Percentiles rank a stretch among this genome's conserved stretches.
Evolutionary conservation across 306 rosid genomes (phyloP).

Genomic region (Dryas alaskensis): DNA sequence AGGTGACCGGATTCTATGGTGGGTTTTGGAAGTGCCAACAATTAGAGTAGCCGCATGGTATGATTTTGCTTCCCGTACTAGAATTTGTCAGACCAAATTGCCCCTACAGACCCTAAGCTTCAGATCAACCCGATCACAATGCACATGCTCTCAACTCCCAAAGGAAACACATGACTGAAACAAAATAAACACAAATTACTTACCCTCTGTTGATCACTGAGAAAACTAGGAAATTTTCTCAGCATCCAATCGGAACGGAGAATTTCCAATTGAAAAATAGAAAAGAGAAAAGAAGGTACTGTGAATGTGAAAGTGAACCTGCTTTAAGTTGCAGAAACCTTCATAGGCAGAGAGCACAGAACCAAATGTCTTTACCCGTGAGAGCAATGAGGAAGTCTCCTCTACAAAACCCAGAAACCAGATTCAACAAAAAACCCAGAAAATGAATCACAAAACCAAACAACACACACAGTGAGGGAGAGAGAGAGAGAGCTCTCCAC

Average conservation of each 20-base stretch:
- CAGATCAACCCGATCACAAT: slow-evolving; percentile 56
- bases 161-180: not conserved
- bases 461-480: not conserved
- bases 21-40: slow-evolving; percentile 71
- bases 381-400: slow-evolving; percentile 57
- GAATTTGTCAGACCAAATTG: slow-evolving; percentile 44
- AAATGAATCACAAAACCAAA: not conserved
- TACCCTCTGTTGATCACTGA: not conserved
- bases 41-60: slow-evolving; percentile 54
- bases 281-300: not conserved
- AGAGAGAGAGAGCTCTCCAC: not conserved
- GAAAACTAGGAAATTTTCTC: slow-evolving; percentile 12
- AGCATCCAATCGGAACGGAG: slow-evolving; percentile 16
- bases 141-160: not conserved
- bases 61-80: slow-evolving; percentile 56
- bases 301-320: slow-evolving; percentile 39
- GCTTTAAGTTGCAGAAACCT: slow-evolving; percentile 87
- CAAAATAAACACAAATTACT: not conserved
- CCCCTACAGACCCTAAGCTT: slow-evolving; percentile 79
- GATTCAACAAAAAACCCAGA: not conserved
- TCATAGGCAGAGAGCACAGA: slow-evolving; percentile 81
- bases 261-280: not conserved
- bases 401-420: slow-evolving; percentile 37
- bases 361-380: slow-evolving; percentile 70
- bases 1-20: slow-evolving; percentile 61